Evolutionary conservation across 306 rosid species (phyloP), one percentile per base, ranked within the genome.

Genomic region (Acacia crassicarpa): DNA sequence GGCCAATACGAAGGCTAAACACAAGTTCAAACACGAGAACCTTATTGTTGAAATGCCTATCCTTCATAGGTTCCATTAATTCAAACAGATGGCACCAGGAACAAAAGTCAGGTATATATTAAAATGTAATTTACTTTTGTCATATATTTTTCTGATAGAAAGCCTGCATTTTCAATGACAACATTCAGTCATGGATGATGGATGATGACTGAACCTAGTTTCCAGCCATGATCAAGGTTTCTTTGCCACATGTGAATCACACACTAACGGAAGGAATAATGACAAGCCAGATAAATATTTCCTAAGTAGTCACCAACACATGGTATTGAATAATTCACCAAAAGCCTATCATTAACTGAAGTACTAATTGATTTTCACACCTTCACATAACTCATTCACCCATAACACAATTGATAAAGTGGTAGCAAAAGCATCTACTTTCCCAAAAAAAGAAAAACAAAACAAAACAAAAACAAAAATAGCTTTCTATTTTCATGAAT

Each of bases 1-100:
- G 19, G 8, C 40, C 17, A 61, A 61, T 4, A 25, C 1, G 38
- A 61, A 27, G 14, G 8, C 15, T 59, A 22, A 62, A 62, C 35
- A 61, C 25, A 7, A 27, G 9, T 27, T 62, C 10, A 58, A 32
- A 58, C 5, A 58, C 65, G 10, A 58, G 11, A 13, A 22, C 6
- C 65, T n/a, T 27, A 11, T 62, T 10, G 27, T 62, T 25, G 35
- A 62, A 25, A 62, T 62, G 9, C 15, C 68, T 32, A 32, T 32
- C 35, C 35, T 32, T 32, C 35, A 32, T 32, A 62, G 20, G 38
- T 5, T 27, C 68, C 68, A 62, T 25, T 58, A 23, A 35, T 81
- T 62, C 67, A 65, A 82, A 78, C 32, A 75, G 72, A 74, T 17
- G 72, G 74, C 80, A 62, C 59, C 41, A 5, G 67, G 23, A 78